phyloP scores from a whole-genome alignment of 495 filamentous ascomycete genomes.

The Staphylotrichum longicolle region DNA sequence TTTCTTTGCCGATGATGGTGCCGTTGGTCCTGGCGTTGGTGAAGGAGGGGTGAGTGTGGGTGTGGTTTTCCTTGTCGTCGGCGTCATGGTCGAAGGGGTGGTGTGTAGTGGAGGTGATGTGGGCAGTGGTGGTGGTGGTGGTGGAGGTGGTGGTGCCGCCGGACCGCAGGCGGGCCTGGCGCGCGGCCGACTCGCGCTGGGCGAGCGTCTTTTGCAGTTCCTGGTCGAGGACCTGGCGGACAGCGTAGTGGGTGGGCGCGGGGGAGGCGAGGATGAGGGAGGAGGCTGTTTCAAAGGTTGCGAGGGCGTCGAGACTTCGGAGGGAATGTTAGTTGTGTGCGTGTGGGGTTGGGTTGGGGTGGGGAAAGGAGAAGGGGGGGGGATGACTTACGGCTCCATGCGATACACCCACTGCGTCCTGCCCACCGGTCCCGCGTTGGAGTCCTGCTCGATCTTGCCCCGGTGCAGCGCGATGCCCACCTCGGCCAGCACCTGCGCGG shows the following conservation, averaged over 20 bases:
- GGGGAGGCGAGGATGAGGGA: constrained; percentile 46
- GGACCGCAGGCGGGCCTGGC: constrained; percentile 54
- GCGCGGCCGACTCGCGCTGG: constrained; percentile 56
- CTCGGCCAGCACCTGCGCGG: constrained; percentile 75
- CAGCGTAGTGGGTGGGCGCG: constrained; percentile 77
- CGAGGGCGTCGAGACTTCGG: constrained; percentile 61
- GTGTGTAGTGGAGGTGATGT: neutral
- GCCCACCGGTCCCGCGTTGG: constrained; percentile 41
- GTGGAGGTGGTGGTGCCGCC: constrained; percentile 32
- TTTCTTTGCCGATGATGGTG: constrained; percentile 11
- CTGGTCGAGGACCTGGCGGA: constrained; percentile 88
- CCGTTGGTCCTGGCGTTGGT: neutral
- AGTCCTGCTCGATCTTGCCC: constrained; percentile 67
- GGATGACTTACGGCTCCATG: constrained; percentile 80
- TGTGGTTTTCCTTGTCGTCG: constrained; percentile 46
- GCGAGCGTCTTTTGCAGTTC: constrained; percentile 71
- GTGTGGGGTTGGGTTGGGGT: neutral
- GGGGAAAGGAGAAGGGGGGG: neutral
- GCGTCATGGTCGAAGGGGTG: neutral
- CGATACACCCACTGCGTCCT: constrained; percentile 76
- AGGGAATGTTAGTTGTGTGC: constrained; percentile 6
- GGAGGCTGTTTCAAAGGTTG: constrained; percentile 58
- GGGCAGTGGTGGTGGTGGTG: neutral
- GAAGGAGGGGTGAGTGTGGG: neutral
- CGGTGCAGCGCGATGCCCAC: constrained; percentile 79